Base-by-base conservation (phyloP, 306 rosid genomes). In the Calophaca sinica region DNA sequence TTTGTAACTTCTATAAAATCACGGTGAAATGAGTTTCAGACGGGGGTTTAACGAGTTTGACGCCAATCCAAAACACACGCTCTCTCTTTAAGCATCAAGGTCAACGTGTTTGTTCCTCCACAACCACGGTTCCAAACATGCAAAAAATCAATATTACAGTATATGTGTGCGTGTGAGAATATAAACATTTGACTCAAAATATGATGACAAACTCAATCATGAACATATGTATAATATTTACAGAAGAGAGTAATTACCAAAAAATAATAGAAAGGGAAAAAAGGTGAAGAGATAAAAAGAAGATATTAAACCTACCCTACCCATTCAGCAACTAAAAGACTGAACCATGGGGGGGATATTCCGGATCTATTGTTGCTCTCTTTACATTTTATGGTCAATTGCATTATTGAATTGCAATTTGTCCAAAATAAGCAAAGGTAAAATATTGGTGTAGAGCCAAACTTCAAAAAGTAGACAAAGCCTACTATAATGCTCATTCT, bases 141-240 rank as follows among this genome's bases (percentile, higher is more conserved):
- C 26, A 20, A 20, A 20, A 20, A 20, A 20, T 20, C 0, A 20
- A 20, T 20, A 20, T 20, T 20, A 20, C 26, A 20, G 26, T 20
- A 20, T 20, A 1, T 20, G 26, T 20, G 26, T 20, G 26, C 1
- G 26, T 20, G 26, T 20, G 51, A 9, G 14, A 61, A 28, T 62
- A 32, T 48, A 38, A 57, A 81, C 68, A 55, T 68, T 44, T 9
- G 58, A 79, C 81, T 82, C 83, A 72, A 77, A 59, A 54, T 60
- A 71, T 44, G 68, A 51, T 60, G 46, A 67, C 44, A 62, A 72
- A 73, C 71, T 72, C 72, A 55, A 83, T 74, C 87, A 77, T 84
- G 74, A 81, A 81, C 86, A 81, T 41, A 63, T 76, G 70, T 68
- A 70, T 73, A 44, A 66, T 67, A 84, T 84, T 78, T 86, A 89